A percentile compares a stretch with the other conserved stretches of the same genome.
These are phyloP conservation scores for Aspergillus steynii DNA, from an alignment of 495 filamentous ascomycete genomes.

Conservation along the genomic window DNA sequence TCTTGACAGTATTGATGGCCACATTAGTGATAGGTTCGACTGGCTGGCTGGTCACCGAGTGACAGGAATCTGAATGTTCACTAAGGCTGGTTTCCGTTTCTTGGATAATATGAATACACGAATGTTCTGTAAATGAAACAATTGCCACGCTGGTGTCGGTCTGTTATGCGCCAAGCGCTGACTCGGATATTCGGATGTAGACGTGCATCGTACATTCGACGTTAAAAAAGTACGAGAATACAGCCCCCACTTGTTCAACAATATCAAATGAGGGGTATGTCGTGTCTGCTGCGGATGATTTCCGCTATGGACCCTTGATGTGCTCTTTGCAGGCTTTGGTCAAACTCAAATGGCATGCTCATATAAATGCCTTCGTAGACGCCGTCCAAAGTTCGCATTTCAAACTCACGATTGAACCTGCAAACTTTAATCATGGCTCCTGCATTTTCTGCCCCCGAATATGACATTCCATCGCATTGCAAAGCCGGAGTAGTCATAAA, in stretches of 20 bases:
- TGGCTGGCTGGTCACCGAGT: slow-evolving; percentile 37
- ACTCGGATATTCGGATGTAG: slow-evolving; percentile 1
- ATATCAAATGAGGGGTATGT: neutral
- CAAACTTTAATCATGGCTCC: slow-evolving; percentile 6
- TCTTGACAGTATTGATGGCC: slow-evolving; percentile 35
- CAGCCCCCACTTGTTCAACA: neutral
- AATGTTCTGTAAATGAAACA: neutral
- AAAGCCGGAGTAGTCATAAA: slow-evolving; percentile 57
- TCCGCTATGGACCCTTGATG: neutral
- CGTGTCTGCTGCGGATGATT: neutral
- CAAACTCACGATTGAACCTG: neutral
- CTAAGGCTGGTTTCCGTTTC: neutral
- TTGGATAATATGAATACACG: neutral
- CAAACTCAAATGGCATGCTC: neutral
- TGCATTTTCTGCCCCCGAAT: slow-evolving; percentile 1
- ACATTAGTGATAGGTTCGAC: slow-evolving; percentile 28
- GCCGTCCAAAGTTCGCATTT: neutral
- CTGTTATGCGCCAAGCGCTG: neutral
- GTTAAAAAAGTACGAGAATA: neutral
- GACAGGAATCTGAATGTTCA: neutral
- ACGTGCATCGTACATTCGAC: neutral
- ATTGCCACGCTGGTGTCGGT: neutral
- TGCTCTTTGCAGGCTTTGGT: neutral
- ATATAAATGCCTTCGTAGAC: neutral
- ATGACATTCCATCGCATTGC: slow-evolving; percentile 51